Base-by-base conservation (phyloP, 2,329 filamentous ascomycete species). In the Neopestalotiopsis sp. region DNA sequence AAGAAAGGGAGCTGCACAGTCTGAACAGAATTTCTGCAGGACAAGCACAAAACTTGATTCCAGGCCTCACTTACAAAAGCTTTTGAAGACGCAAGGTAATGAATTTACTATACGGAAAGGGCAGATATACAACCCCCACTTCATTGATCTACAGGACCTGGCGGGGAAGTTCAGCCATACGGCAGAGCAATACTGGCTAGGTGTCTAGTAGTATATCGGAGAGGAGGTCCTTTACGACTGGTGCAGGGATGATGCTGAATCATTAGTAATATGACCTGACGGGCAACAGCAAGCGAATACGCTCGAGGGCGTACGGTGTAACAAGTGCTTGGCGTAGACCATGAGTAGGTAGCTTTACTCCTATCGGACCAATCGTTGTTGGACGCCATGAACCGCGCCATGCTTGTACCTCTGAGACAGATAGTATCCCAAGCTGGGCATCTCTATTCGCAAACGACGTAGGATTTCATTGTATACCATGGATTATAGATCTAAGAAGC, bases 81-180 rank as follows among this genome's bases (percentile, higher is more conserved):
- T 24, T n/a, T n/a, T 5, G 24, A 53, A 10, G n/a, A 24, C n/a
- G 20, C 17, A 20, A 17, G 20, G n/a, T n/a, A 4, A 20, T 5
- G 45, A 20, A n/a, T 9, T 9, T 53, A 53, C 45, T 53, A 53
- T 53, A 53, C n/a, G n/a, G n/a, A 53, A n/a, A 6, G 9, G n/a
- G n/a, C 45, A 53, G 45, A 17, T n/a, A 24, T 38, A 10, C 34
- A 1, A 38, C 34, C 34, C 34, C 45, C 45, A 17, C 45, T 20
- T 24, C 5, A 53, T 17, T 10, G 45, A 53, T 53, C 45, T 53
- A 53, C n/a, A n/a, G 9, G 3, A 9, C 6, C 17, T 20, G 20
- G 68, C 67, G 57, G 57, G 28, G 57, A 32, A 38, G 14, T 20
- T 71, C 71, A 67, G 57, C 62, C 65, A 24, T 17, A 53, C n/a